Evolutionary conservation across 768 basidiomycete species (phyloP).

Genomic region (Phlebiopsis gigantea): DNA sequence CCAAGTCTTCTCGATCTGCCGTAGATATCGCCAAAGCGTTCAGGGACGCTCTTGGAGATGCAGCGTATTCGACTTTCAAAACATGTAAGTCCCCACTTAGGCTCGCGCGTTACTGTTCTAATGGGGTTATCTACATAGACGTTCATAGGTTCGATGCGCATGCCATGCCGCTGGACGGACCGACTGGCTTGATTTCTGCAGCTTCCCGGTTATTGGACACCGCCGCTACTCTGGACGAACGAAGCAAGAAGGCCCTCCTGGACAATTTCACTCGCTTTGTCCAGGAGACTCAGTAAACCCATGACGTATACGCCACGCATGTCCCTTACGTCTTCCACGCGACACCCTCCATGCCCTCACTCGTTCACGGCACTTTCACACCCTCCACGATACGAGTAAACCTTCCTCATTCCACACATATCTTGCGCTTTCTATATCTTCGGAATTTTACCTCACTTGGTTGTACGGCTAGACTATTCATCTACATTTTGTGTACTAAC

Average conservation of each 20-base stretch:
- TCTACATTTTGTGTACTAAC: conserved; percentile 3
- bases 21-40: conserved; percentile 36
- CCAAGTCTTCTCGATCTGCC: conserved; percentile 15
- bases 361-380: too few relatives aligned
- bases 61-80: conserved; percentile 43
- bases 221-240: conserved; percentile 40
- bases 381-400: neutral
- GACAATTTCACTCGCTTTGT: conserved; percentile 60
- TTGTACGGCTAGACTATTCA: neutral
- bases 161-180: conserved; percentile 70
- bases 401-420: neutral
- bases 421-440: neutral
- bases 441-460: neutral
- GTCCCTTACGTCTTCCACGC: neutral
- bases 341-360: neutral
- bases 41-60: conserved; percentile 29
- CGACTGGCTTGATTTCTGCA: conserved; percentile 59
- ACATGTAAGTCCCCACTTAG: conserved; percentile 46
- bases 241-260: conserved; percentile 44
- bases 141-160: conserved; percentile 72
- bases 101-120: conserved; percentile 1
- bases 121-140: conserved; percentile 34
- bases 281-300: conserved; percentile 21
- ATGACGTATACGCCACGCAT: conserved; percentile 4
- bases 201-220: conserved; percentile 53